These are phyloP conservation scores for Gorgonomyces haynaldii DNA, from an alignment of 192 early-diverging fungal species.

Conservation along the genomic window DNA sequence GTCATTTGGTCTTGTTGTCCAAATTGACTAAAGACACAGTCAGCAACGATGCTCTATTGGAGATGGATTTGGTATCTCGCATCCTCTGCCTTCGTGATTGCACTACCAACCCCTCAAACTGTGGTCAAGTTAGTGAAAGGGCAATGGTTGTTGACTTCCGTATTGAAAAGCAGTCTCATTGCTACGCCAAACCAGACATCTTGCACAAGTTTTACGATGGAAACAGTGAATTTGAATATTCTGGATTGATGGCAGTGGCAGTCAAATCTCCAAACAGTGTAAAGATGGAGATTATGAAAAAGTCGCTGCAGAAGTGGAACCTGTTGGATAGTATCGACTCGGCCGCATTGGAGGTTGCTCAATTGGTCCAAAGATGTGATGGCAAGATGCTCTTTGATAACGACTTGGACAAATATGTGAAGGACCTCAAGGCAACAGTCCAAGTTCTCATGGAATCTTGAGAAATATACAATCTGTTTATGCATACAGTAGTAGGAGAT, in stretches of 20 bases:
- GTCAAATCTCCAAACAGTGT: neutral
- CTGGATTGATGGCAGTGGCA: conserved; percentile 7
- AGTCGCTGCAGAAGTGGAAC: neutral
- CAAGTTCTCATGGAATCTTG: neutral
- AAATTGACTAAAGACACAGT: neutral
- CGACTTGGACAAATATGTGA: neutral
- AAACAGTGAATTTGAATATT: conserved; percentile 8
- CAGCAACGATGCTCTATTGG: neutral
- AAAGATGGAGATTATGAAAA: conserved; percentile 4
- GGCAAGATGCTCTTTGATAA: neutral
- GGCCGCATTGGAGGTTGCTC: neutral
- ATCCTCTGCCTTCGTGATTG: conserved; percentile 6
- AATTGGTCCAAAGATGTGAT: neutral
- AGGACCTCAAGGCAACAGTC: neutral
- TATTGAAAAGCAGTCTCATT: conserved; percentile 4
- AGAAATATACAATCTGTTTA: neutral
- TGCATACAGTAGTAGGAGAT: no score
- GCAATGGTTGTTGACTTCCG: conserved; percentile 10
- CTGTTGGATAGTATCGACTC: neutral
- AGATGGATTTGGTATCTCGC: neutral
- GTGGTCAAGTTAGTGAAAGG: neutral
- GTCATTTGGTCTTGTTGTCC: neutral
- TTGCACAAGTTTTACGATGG: conserved; percentile 6
- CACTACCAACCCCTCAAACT: conserved; percentile 5
- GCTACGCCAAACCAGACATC: conserved; percentile 9